phyloP scores from a whole-genome alignment of 768 basidiomycete genomes.

The Leucosporidium yakuticum region DNA sequence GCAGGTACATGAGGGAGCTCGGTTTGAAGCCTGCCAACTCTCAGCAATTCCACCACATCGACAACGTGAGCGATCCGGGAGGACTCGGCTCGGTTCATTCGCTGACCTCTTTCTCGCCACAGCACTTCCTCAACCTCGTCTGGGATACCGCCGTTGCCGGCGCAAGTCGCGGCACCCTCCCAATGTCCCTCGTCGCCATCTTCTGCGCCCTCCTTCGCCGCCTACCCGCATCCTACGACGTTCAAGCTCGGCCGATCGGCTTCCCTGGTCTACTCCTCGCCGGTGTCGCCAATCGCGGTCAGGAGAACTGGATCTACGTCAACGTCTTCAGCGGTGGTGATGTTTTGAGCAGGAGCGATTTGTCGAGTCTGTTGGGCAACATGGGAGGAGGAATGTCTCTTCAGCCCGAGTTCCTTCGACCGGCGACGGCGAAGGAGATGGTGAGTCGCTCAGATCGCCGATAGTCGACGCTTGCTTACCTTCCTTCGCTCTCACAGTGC shows the following conservation, averaged over 20 bases:
- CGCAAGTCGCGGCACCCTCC: slow-evolving; percentile 13
- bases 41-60: slow-evolving; percentile 17
- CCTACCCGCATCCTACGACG: slow-evolving; percentile 7
- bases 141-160: not conserved
- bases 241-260: slow-evolving; percentile 18
- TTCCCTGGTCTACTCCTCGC: slow-evolving; percentile 26
- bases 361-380: slow-evolving; percentile 1
- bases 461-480: not conserved
- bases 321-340: slow-evolving; percentile 7
- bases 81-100: not conserved
- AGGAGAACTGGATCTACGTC: slow-evolving; percentile 19
- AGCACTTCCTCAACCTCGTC: slow-evolving; percentile 24
- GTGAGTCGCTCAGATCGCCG: slow-evolving; percentile 1
- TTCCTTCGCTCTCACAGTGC: slow-evolving; percentile 1
- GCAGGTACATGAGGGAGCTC: not conserved
- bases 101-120: not conserved
- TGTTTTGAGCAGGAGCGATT: not conserved
- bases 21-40: not conserved
- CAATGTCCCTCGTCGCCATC: slow-evolving; percentile 30
- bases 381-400: not conserved
- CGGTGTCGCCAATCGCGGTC: not conserved
- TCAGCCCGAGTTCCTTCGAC: not conserved
- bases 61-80: not conserved
- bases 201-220: slow-evolving; percentile 26
- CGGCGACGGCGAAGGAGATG: slow-evolving; percentile 16